phyloP scores from a whole-genome alignment of 768 basidiomycete species.

The Phylloporus sp. region DNA sequence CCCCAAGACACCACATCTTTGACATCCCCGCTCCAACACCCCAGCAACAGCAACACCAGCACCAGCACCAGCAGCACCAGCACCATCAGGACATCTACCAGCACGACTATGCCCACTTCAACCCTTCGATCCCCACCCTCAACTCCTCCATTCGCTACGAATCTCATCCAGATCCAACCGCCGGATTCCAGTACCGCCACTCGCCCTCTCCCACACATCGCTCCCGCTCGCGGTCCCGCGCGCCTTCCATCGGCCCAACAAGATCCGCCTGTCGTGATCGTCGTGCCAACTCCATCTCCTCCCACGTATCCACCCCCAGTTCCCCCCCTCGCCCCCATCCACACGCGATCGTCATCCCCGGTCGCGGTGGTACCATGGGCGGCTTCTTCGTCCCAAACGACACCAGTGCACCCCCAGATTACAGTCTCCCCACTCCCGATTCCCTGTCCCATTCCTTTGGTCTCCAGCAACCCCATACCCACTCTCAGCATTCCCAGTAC shows the following conservation, averaged over 20 bases:
- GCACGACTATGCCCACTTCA: conserved; percentile 39
- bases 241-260: conserved; percentile 44
- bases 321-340: conserved; percentile 46
- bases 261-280: conserved; percentile 47
- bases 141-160: conserved; percentile 50
- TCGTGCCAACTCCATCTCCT: conserved; percentile 56
- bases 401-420: conserved; percentile 30
- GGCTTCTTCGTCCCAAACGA: conserved; percentile 30
- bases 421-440: conserved; percentile 43
- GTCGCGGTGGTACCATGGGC: conserved; percentile 30
- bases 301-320: conserved; percentile 48
- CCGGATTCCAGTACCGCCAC: conserved; percentile 23
- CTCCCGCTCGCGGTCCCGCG: conserved; percentile 41
- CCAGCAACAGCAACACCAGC: conserved; percentile 32
- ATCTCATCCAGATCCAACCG: conserved; percentile 35
- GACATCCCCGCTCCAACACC: conserved; percentile 51
- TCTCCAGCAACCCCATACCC: conserved; percentile 31
- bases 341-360: conserved; percentile 69
- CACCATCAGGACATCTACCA: conserved; percentile 29
- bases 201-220: conserved; percentile 33
- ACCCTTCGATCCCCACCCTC: conserved; percentile 46
- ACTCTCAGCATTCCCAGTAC: conserved; percentile 21
- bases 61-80: conserved; percentile 27
- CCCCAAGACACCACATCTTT: conserved; percentile 52
- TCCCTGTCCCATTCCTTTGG: conserved; percentile 29